phyloP scores from a whole-genome alignment of 2,329 filamentous ascomycete genomes.

The Nemania sp. region DNA sequence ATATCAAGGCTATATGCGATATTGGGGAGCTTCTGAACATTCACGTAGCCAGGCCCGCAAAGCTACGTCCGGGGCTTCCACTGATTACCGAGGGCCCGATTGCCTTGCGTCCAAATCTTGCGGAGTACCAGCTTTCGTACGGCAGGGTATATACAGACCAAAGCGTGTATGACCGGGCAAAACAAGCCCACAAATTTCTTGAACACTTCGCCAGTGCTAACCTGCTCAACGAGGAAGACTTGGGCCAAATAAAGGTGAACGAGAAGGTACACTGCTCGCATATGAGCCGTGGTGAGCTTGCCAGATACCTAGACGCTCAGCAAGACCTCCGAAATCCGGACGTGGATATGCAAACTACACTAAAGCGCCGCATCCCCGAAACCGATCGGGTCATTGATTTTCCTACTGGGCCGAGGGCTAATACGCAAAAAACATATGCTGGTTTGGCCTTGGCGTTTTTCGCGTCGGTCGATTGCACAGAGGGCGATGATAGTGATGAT shows the following conservation, averaged over 20 bases:
- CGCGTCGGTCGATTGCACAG: conserved; percentile 16
- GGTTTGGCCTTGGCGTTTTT: conserved; percentile 17
- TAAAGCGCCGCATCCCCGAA: conserved; percentile 8
- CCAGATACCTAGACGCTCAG: conserved; percentile 38
- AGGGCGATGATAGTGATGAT: background rate
- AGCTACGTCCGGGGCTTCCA: conserved; percentile 41
- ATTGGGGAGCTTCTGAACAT: conserved; percentile 43
- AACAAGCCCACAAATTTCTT: conserved; percentile 40
- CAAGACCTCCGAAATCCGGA: conserved; percentile 35
- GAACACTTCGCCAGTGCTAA: conserved; percentile 40
- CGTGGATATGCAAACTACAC: conserved; percentile 33
- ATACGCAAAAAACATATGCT: conserved; percentile 9
- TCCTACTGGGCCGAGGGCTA: background rate
- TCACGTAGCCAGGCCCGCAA: conserved; percentile 44
- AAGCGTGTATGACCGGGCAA: conserved; percentile 42
- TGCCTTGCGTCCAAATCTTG: conserved; percentile 34
- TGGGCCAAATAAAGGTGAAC: conserved; percentile 26
- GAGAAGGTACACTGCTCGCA: conserved; percentile 35
- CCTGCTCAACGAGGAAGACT: conserved; percentile 32
- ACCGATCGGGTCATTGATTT: no score
- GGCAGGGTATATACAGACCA: conserved; percentile 41
- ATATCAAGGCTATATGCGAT: conserved; percentile 42
- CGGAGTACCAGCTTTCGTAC: conserved; percentile 41
- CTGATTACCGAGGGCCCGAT: conserved; percentile 41
- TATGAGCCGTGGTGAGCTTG: conserved; percentile 30